phyloP scores from a whole-genome alignment of 139 green algal genomes.

The Chlamydomonas applanata region DNA sequence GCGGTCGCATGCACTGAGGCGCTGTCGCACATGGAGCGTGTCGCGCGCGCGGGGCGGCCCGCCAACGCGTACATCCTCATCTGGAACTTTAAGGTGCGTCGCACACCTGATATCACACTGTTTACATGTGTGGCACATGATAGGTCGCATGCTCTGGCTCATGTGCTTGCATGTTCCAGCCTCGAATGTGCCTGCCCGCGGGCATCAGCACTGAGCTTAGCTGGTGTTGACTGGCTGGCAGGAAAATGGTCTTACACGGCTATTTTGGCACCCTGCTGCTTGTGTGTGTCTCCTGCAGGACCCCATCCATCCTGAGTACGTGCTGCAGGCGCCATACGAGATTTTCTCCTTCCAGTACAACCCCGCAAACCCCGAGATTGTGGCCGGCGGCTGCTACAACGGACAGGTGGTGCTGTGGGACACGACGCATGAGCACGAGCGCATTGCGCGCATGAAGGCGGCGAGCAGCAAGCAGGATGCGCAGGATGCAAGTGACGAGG shows the following conservation, averaged over 20 bases:
- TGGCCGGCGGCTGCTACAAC: conserved; percentile 75
- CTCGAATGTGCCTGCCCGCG: too few species aligned
- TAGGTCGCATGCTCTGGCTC: too few species aligned
- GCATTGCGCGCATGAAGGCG: conserved; percentile 13
- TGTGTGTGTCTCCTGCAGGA: conserved; percentile 51
- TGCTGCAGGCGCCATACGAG: conserved; percentile 75
- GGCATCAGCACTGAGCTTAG: too few species aligned
- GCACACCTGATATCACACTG: too few species aligned
- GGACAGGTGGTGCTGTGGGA: conserved; percentile 66
- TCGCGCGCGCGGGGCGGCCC: conserved; percentile 55
- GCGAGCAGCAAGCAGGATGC: not conserved
- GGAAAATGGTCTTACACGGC: too few species aligned
- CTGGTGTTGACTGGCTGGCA: too few species aligned
- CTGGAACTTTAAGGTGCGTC: conserved; percentile 69
- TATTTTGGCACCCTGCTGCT: too few species aligned
- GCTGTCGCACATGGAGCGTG: conserved; percentile 46
- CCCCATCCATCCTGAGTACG: conserved; percentile 78
- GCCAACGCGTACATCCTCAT: conserved; percentile 65
- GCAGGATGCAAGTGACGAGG: conserved; percentile 21
- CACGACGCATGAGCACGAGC: conserved; percentile 35
- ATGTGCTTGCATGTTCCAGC: too few species aligned
- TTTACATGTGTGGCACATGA: too few species aligned
- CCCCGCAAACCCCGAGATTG: conserved; percentile 64
- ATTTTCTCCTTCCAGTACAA: conserved; percentile 79
- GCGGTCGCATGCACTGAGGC: conserved; percentile 67